Base-by-base conservation (phyloP, 2,329 filamentous ascomycete genomes). In the Penicillium sclerotigenum region DNA sequence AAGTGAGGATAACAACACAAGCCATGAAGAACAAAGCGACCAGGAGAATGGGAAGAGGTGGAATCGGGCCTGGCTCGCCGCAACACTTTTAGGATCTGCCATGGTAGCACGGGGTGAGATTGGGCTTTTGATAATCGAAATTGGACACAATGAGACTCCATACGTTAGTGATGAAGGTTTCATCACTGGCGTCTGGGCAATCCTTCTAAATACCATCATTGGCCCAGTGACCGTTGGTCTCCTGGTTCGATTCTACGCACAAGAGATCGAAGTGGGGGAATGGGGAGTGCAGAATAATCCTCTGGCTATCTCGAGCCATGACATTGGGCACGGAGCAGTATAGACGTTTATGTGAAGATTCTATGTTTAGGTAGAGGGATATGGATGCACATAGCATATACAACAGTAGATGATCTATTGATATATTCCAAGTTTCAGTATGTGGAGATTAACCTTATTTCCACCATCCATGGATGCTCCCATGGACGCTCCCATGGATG, bases 91-190 rank as follows among this genome's bases (percentile, higher is more conserved):
- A 9, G 69, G 69, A 4, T 68, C 68, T 16, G 69, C 69, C 4
- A 71, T 71, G 69, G 69, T 71, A 3, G 69, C 69, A 4, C 68
- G 69, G 2, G 69, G 69, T 20, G 69, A 71, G 47, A 71, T 71
- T 38, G 69, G 69, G 2, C 64, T 71, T 4, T 43, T 71, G 31
- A 70, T 71, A 16, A 69, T 71, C 16, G 68, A 71, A 42, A 65
- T 71, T 8, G 69, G 69, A 4, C 66, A 68, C 24, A 71, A 71
- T 8, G 59, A 68, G 34, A 69, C 68, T 2, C 68, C 71, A 31
- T 76, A 78, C 1, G 76, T 81, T 20, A 75, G 80, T 26, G 58
- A 68, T 18, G 66, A 65, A 0, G 66, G 61, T 0, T 68, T 68
- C 24, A 65, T 67, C 28, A 67, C 68, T 13, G 67, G 60, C 0